These are phyloP conservation scores for Mycena rebaudengoi DNA, from an alignment of 768 basidiomycete genomes.

Conservation along the genomic window DNA sequence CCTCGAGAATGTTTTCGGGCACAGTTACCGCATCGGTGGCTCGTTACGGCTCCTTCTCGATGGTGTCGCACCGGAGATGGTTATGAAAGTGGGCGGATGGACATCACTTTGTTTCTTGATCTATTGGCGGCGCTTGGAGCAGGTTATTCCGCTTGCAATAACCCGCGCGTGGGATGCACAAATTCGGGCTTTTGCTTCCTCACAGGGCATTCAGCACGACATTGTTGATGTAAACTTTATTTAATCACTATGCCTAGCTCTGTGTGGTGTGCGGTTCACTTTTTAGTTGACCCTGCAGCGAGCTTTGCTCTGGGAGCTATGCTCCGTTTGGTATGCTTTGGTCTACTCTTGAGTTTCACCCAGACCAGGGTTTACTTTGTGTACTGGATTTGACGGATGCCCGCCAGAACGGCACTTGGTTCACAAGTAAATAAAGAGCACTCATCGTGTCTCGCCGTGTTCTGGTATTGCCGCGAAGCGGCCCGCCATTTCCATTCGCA, in stretches of 20 bases:
- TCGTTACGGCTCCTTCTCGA: background rate
- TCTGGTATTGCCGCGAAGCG: background rate
- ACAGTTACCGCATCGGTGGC: conserved; percentile 18
- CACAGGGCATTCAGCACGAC: background rate
- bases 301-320: conserved; percentile 18
- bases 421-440: background rate
- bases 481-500: background rate
- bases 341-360: background rate
- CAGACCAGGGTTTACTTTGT: conserved; percentile 12
- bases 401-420: background rate
- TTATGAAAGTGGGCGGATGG: conserved; percentile 14
- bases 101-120: conserved; percentile 12
- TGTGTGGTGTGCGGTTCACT: background rate
- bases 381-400: conserved; percentile 7
- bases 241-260: conserved; percentile 1
- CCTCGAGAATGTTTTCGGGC: conserved; percentile 13
- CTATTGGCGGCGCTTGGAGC: conserved; percentile 2
- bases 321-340: conserved; percentile 18
- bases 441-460: background rate
- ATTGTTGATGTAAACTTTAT: background rate
- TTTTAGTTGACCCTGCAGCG: background rate
- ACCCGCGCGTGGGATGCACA: conserved; percentile 7
- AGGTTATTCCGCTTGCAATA: conserved; percentile 3
- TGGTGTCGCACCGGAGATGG: background rate
- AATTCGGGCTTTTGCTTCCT: background rate